These are phyloP conservation scores for Albizia julibrissin DNA, from an alignment of 306 rosid genomes.

Conservation along the genomic window DNA sequence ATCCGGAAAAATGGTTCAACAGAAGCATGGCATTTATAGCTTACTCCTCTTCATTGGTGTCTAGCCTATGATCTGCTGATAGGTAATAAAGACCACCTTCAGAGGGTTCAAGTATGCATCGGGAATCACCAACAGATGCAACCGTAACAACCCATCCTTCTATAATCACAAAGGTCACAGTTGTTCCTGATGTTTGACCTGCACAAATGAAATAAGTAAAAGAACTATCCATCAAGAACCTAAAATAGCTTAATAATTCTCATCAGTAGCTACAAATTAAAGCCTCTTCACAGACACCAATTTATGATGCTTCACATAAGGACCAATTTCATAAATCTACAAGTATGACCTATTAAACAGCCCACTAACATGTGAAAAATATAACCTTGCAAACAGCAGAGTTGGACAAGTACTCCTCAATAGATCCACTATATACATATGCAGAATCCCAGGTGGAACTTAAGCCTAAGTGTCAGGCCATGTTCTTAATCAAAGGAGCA, in stretches of 20 bases:
- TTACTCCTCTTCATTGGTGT: conserved; percentile 94
- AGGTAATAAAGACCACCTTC: conserved; percentile 85
- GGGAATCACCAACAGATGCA: conserved; percentile 99
- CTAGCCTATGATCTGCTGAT: conserved; percentile 98
- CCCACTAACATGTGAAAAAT: not conserved
- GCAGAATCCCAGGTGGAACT: not conserved
- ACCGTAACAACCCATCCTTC: conserved; percentile 97
- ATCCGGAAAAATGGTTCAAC: conserved; percentile 21
- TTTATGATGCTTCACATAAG: conserved; percentile 14
- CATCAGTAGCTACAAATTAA: conserved; percentile 6
- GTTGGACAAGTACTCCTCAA: conserved; percentile 2
- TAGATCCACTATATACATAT: conserved; percentile 4
- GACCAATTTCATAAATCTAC: not conserved
- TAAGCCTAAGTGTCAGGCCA: not conserved
- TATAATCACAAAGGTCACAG: conserved; percentile 91
- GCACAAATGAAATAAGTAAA: conserved; percentile 25
- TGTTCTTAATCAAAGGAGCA: not conserved
- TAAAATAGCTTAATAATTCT: not conserved
- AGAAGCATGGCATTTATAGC: conserved; percentile 35
- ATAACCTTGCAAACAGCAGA: conserved; percentile 3
- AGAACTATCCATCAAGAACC: conserved; percentile 1
- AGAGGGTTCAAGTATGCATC: conserved; percentile 86
- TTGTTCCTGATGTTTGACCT: conserved; percentile 95
- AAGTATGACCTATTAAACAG: not conserved
- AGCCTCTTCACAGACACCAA: conserved; percentile 10